phyloP scores from a whole-genome alignment of 1,284 basidiomycete species.

The Apiotrichum veenhuisii region DNA sequence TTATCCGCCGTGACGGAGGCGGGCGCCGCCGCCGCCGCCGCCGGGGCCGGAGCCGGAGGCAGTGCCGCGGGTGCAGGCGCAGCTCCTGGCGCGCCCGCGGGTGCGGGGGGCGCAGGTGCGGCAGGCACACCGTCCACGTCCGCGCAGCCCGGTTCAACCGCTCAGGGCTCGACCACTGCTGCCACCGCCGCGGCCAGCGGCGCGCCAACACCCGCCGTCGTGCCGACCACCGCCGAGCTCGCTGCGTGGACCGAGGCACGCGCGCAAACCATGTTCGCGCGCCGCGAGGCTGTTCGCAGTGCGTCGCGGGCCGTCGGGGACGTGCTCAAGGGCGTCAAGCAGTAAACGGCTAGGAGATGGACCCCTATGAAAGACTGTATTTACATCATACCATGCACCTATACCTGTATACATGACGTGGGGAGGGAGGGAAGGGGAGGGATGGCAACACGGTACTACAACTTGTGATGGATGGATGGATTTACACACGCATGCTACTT shows the following conservation, averaged over 20 bases:
- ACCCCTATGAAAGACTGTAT: not conserved
- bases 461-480: no score
- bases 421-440: no score
- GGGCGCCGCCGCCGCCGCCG: not conserved
- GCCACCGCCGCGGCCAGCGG: no score
- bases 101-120: not conserved
- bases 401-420: not conserved
- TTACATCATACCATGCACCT: not conserved
- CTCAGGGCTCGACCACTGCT: no score
- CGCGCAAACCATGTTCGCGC: conserved; percentile 16
- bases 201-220: no score
- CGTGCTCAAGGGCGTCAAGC: conserved; percentile 11
- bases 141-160: no score
- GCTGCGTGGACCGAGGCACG: conserved; percentile 16
- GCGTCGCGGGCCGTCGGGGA: conserved; percentile 15
- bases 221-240: conserved; percentile 9
- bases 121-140: not conserved
- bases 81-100: not conserved
- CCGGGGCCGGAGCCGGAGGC: not conserved
- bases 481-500: no score
- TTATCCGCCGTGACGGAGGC: not conserved
- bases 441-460: no score
- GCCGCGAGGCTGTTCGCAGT: conserved; percentile 15
- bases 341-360: no score
- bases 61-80: not conserved